Conservation (phyloP, 305 asterid genomes). For the Solanum chacoense region DNA sequence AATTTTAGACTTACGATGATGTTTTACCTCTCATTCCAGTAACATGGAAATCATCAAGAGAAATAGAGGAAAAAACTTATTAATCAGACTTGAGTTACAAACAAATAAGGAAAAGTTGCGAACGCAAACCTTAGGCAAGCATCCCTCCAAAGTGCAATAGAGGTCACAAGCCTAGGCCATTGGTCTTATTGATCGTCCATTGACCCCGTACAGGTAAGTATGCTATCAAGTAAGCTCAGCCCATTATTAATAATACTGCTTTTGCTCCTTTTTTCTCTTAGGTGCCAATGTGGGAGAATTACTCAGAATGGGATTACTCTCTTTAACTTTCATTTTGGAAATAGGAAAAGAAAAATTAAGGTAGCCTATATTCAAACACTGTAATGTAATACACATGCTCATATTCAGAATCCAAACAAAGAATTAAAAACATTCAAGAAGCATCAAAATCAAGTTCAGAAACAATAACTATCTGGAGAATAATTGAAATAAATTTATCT, state of each 20-base stretch:
- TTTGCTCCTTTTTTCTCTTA: neutral
- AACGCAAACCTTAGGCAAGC: neutral
- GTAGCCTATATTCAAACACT: neutral
- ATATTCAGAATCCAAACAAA: neutral
- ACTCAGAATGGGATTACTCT: neutral
- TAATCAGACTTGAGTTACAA: too few relatives aligned
- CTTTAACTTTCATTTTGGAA: neutral
- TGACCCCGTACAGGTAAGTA: conserved; percentile 27
- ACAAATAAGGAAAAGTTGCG: too few relatives aligned
- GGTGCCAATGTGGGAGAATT: neutral
- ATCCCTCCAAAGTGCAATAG: conserved; percentile 18
- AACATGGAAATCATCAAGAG: neutral
- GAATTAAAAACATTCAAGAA: neutral
- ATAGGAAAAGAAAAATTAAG: neutral
- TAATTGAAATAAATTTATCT: neutral
- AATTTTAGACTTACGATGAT: neutral
- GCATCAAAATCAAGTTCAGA: neutral
- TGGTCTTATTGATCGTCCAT: conserved; percentile 27
- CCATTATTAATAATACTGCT: neutral
- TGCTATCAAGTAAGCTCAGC: neutral
- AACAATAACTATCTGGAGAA: neutral
- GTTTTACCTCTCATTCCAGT: neutral
- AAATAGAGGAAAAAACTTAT: too few relatives aligned
- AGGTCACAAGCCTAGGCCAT: conserved; percentile 38
- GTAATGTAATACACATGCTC: neutral